Base-by-base conservation (phyloP, 257 asterid species). In the Henckelia pumila region DNA sequence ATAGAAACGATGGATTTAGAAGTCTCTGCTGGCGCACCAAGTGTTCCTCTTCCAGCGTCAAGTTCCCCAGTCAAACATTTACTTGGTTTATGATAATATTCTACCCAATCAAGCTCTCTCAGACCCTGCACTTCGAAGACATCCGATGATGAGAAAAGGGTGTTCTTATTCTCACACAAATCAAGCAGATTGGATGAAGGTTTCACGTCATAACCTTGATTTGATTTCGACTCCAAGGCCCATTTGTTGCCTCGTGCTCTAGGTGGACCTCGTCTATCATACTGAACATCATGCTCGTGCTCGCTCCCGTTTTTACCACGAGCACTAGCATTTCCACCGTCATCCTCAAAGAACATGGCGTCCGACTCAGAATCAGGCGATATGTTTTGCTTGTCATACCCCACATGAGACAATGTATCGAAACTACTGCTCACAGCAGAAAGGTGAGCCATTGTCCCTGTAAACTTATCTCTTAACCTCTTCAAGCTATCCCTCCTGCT, bases 331-430 rank as follows among this genome's bases (percentile, higher is more conserved):
- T 67, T 71, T 40, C 68, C 81, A 67, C 86, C 88, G 16, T 83
- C 96, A 47, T 92, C 96, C 73, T 86, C 97, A 0, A 95, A 88
- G 55, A 77, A 29, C 24, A 75, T 86, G 71, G 85, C 47, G 69
- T 88, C 95, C 1, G 96, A 84, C 68, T 90, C 98, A 0, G 95
- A 75, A 83, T 93, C 96, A 3, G 98, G 90, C 49, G 81, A 76
- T 63, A 90, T 59, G 77, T 85, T 90, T 65, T 81, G 73, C 80
- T 82, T 85, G 0, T 86, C 76, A 66, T 88, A 88, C 5, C 96
- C 96, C 7, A 84, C 95, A 67, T 78, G 86, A 56, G 88, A 68
- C 75, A 84, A 59, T 2, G 76, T 59, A 25, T 80, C 85, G 64
- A 55, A 71, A 71, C 47, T 67, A 62, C 63, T 65, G 49, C 65